These are phyloP conservation scores for Saururus chinensis DNA, from an alignment of 164 flowering plant species.

Conservation along the genomic window DNA sequence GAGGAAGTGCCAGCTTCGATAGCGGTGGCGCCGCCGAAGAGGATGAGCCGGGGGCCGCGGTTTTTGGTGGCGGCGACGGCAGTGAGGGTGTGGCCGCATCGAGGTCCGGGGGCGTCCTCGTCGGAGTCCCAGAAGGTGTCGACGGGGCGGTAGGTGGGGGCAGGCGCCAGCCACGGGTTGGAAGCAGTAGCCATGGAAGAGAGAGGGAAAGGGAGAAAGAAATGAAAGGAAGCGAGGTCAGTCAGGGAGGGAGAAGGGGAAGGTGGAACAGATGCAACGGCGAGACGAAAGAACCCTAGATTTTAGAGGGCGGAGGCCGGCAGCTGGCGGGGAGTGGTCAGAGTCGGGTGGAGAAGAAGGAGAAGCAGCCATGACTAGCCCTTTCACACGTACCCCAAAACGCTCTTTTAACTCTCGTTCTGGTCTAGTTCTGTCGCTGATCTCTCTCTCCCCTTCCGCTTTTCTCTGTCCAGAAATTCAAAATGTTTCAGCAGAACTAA, in stretches of 20 bases:
- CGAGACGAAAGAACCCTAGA: neutral
- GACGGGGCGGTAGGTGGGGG: slow-evolving; percentile 60
- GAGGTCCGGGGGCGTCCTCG: slow-evolving; percentile 94
- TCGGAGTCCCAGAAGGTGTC: slow-evolving; percentile 80
- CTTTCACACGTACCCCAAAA: too few relatives aligned
- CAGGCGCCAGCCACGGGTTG: slow-evolving; percentile 79
- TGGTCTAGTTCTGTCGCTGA: too few relatives aligned
- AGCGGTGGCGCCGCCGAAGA: slow-evolving; percentile 97
- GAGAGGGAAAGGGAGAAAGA: neutral
- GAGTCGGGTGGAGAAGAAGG: too few relatives aligned
- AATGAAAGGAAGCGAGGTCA: neutral
- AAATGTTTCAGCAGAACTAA: too few relatives aligned
- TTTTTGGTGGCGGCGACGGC: slow-evolving; percentile 79
- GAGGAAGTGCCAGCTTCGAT: slow-evolving; percentile 46
- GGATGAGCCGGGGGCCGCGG: slow-evolving; percentile 85
- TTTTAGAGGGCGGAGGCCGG: too few relatives aligned
- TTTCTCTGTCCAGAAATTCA: too few relatives aligned
- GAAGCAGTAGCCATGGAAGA: slow-evolving; percentile 13
- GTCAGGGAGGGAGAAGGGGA: too few relatives aligned
- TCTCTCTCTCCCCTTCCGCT: too few relatives aligned
- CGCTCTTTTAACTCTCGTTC: too few relatives aligned
- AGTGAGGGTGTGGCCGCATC: slow-evolving; percentile 84
- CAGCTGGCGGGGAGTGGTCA: neutral
- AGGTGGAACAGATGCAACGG: too few relatives aligned
- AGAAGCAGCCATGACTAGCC: too few relatives aligned